Percentiles rank a stretch among this genome's conserved stretches.
These are phyloP conservation scores for Dothideomycetes sp. DNA, from an alignment of 2,329 filamentous ascomycete genomes.

Conservation along the genomic window DNA sequence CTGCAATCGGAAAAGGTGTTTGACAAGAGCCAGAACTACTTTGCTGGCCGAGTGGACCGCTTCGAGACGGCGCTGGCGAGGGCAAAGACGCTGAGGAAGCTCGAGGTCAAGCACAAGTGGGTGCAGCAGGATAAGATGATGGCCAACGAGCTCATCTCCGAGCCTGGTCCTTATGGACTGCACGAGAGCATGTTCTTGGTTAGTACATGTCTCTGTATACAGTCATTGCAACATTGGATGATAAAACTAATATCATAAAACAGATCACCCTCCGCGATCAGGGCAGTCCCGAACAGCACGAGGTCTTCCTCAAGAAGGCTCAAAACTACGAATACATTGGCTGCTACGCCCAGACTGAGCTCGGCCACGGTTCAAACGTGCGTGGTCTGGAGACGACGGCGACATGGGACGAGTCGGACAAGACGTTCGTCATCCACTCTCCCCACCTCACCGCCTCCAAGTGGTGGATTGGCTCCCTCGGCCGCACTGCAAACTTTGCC, in stretches of 20 bases:
- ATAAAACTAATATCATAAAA: neutral
- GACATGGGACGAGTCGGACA: constrained; percentile 61
- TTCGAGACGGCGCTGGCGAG: constrained; percentile 60
- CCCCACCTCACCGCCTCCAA: constrained; percentile 66
- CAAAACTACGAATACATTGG: constrained; percentile 62
- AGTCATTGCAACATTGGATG: neutral
- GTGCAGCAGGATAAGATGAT: constrained; percentile 48
- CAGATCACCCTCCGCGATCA: constrained; percentile 60
- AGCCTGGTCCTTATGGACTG: constrained; percentile 63
- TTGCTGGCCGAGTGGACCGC: constrained; percentile 56
- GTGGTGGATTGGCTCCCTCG: constrained; percentile 77
- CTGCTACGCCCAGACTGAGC: constrained; percentile 71
- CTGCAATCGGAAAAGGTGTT: constrained; percentile 59
- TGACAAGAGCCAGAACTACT: constrained; percentile 70
- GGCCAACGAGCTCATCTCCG: constrained; percentile 59
- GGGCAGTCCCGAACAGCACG: constrained; percentile 61
- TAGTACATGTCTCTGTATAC: constrained; percentile 14
- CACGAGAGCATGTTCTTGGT: constrained; percentile 62
- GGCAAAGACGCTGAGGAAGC: constrained; percentile 57
- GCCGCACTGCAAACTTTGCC: constrained; percentile 64
- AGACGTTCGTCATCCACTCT: constrained; percentile 65
- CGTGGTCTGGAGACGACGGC: constrained; percentile 61
- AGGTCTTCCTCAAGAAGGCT: constrained; percentile 59
- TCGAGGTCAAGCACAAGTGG: constrained; percentile 59
- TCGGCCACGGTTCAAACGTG: constrained; percentile 70